phyloP scores from a whole-genome alignment of 164 flowering plant species.

The Euptelea pleiosperma region DNA sequence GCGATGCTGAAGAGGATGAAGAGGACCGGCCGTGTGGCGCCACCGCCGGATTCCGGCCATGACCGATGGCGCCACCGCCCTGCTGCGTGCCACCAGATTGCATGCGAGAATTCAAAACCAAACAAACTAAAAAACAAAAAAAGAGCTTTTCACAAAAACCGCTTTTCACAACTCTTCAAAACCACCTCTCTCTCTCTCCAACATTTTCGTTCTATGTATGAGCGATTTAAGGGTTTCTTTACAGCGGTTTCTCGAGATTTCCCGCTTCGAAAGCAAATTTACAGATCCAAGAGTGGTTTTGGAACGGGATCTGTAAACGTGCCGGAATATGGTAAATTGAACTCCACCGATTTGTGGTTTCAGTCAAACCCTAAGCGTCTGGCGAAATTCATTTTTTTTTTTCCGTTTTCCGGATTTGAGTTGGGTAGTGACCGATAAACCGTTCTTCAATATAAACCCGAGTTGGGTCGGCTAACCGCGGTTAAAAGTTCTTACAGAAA shows the following conservation, averaged over 20 bases:
- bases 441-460: conserved; percentile 8
- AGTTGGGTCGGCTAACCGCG: conserved; percentile 12
- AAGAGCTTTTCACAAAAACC: conserved; percentile 12
- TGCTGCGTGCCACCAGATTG: conserved; percentile 58
- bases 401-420: conserved; percentile 9
- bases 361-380: conserved; percentile 26
- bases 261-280: conserved; percentile 8
- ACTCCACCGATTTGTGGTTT: conserved; percentile 16
- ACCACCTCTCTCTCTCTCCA: conserved; percentile 15
- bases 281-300: conserved; percentile 13
- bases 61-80: conserved; percentile 36
- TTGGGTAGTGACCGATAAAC: conserved; percentile 14
- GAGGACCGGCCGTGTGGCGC: conserved; percentile 49
- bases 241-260: conserved; percentile 12
- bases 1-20: conserved; percentile 62
- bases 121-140: conserved; percentile 2
- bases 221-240: conserved; percentile 7
- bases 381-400: not conserved
- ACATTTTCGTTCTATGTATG: conserved; percentile 20
- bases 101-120: conserved; percentile 34
- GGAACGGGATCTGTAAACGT: conserved; percentile 7
- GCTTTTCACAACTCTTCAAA: not conserved
- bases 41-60: conserved; percentile 51
- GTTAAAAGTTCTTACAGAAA: conserved; percentile 8
- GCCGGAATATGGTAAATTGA: conserved; percentile 20